Percentiles rank a stretch among this genome's conserved stretches.
Evolutionary conservation across 2,329 filamentous ascomycete species (phyloP).

Genomic region (Calonectria pteridis): DNA sequence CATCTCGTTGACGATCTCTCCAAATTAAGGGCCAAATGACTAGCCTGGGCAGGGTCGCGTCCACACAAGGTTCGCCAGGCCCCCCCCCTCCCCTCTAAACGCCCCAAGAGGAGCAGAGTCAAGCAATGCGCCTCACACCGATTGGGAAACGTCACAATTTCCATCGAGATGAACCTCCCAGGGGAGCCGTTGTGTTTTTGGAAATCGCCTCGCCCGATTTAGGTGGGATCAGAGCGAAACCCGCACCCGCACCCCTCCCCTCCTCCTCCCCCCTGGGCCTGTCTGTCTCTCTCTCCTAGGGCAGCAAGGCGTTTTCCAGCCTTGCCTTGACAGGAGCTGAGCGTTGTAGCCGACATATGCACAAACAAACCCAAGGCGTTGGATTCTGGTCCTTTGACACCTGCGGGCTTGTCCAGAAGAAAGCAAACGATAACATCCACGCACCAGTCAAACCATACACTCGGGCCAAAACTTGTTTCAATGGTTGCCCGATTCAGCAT

Average conservation of each 20-base stretch:
- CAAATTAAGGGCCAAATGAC: slow-evolving; percentile 9
- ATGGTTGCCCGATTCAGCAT: slow-evolving; percentile 12
- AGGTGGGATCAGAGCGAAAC: slow-evolving; percentile 35
- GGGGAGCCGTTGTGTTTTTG: slow-evolving; percentile 34
- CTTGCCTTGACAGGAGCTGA: neutral
- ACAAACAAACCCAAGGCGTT: slow-evolving; percentile 6
- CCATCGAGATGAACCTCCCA: slow-evolving; percentile 34
- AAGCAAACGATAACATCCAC: neutral
- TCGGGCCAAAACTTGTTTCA: neutral
- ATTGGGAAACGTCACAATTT: slow-evolving; percentile 35
- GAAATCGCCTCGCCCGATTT: slow-evolving; percentile 28
- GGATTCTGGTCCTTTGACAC: neutral
- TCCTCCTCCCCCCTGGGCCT: neutral
- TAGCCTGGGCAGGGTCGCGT: slow-evolving; percentile 8
- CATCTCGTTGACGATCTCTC: slow-evolving; percentile 17
- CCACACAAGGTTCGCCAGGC: slow-evolving; percentile 18
- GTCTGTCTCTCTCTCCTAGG: neutral
- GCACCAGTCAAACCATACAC: slow-evolving; percentile 2
- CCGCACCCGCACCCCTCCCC: too few species aligned
- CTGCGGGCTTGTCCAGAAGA: neutral
- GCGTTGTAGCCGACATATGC: neutral
- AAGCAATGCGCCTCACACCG: slow-evolving; percentile 27
- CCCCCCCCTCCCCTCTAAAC: neutral
- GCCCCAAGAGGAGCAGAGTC: slow-evolving; percentile 16
- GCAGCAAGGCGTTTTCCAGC: slow-evolving; percentile 3